These are phyloP conservation scores for Melampsora occidentalis DNA, from an alignment of 1,284 basidiomycete genomes.

Conservation along the genomic window DNA sequence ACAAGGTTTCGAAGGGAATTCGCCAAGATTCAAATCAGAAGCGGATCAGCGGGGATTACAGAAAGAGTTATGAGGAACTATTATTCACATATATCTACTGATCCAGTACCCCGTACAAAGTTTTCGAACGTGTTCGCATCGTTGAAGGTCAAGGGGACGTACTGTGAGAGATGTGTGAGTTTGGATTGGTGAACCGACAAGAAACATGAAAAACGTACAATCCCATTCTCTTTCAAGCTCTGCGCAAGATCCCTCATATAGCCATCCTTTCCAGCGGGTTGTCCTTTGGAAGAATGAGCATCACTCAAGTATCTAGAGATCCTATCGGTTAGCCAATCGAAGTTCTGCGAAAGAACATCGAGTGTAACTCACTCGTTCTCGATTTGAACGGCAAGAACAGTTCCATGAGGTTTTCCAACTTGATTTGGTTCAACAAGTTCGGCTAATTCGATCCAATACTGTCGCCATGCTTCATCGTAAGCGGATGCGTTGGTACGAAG, in stretches of 20 bases:
- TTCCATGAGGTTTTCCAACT: conserved; percentile 59
- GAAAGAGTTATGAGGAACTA: neutral
- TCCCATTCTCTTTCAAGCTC: conserved; percentile 61
- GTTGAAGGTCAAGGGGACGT: conserved; percentile 36
- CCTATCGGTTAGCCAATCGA: conserved; percentile 44
- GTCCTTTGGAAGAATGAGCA: conserved; percentile 49
- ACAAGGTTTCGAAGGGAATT: conserved; percentile 51
- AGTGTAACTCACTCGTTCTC: conserved; percentile 67
- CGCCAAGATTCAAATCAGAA: neutral
- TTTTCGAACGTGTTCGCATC: conserved; percentile 28
- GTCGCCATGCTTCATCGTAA: conserved; percentile 67
- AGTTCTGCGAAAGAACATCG: conserved; percentile 43
- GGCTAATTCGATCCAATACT: conserved; percentile 61
- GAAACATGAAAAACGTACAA: conserved; percentile 61
- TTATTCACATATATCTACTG: conserved; percentile 37
- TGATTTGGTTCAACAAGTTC: conserved; percentile 21
- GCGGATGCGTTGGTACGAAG: conserved; percentile 68
- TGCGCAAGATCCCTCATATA: conserved; percentile 67
- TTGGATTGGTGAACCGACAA: neutral
- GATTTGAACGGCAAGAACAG: conserved; percentile 67
- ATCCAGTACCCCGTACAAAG: conserved; percentile 24
- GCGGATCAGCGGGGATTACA: too few species aligned
- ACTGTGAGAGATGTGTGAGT: neutral
- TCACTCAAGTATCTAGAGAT: conserved; percentile 45
- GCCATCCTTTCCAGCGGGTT: conserved; percentile 56